Base-by-base conservation (phyloP, 2,329 filamentous ascomycete species). In the Penicillium rolfsii region DNA sequence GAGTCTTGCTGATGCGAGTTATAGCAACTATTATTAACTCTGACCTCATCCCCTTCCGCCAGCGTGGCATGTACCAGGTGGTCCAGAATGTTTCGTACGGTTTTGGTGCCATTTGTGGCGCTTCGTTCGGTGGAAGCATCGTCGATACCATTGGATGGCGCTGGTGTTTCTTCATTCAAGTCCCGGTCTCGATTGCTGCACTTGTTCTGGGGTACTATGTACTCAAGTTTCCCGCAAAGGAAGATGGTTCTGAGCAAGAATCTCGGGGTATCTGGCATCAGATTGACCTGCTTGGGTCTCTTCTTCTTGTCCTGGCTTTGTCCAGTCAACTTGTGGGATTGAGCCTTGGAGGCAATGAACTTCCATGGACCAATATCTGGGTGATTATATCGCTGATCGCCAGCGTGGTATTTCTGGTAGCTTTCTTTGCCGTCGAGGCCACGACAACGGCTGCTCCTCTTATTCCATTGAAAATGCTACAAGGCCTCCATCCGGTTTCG, bases 1-100 rank as follows among this genome's bases (percentile, higher is more conserved):
- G 2, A 14, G 5, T 38, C 14, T 28, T 24, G 8, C 55, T 40
- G 12, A 49, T 24, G 11, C 2, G 1, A 38, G 5, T 16, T 11
- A 11, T 24, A 77, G 75, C 85, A 1, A 86, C 83, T 5, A 91
- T 93, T 57, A 86, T 92, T 63, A 86, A 88, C 19, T 89, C 87
- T 59, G 90, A 93, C 73, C 76, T 92, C 52, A 89, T 93, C 38
- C 88, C 88, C 1, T 90, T 93, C 64, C 85, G 90, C 78, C 87
- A 80, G 63, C 81, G 90, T n/a, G 89, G 89, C 3, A 84, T 84
- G 4, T 93, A 90, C 67, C 90, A 93, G 71, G 87, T 87, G 14
- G 67, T 71, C 9, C 85, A 88, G 64, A 89, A 89, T 60, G 83
- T 80, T 16, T 79, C 88, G 36, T 83, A 84, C 60, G 87, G 87